Conservation (phyloP, 371 early-diverging fungal genomes). For the Apophysomyces sp. region DNA sequence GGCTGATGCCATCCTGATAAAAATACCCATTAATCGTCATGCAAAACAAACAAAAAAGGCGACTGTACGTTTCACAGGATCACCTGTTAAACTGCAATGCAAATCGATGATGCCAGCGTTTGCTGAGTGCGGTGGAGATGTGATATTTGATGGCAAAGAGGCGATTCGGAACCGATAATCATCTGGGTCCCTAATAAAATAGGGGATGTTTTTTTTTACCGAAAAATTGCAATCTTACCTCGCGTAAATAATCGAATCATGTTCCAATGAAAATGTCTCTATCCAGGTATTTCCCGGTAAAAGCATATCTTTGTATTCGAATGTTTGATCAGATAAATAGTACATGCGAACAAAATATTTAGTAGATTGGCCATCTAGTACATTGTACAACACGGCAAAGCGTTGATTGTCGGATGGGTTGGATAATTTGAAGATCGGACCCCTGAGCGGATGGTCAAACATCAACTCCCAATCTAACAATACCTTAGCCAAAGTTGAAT, state of each 20-base stretch:
- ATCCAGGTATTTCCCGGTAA: slow-evolving; percentile 45
- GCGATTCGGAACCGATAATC: slow-evolving; percentile 31
- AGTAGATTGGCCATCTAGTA: slow-evolving; percentile 29
- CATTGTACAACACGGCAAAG: slow-evolving; percentile 37
- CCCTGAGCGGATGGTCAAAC: slow-evolving; percentile 30
- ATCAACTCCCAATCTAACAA: slow-evolving; percentile 21
- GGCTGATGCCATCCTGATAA: slow-evolving; percentile 34
- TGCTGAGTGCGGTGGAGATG: slow-evolving; percentile 20
- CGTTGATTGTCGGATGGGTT: slow-evolving; percentile 5
- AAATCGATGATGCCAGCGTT: slow-evolving; percentile 9
- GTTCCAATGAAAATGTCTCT: slow-evolving; percentile 30
- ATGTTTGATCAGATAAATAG: slow-evolving; percentile 18
- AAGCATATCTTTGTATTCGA: slow-evolving; percentile 37
- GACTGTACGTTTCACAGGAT: slow-evolving; percentile 22
- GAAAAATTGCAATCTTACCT: slow-evolving; percentile 20
- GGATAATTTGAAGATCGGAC: slow-evolving; percentile 30
- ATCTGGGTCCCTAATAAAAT: slow-evolving; percentile 38
- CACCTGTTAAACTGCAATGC: slow-evolving; percentile 17
- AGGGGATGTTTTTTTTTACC: background rate
- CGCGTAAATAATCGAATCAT: slow-evolving; percentile 30
- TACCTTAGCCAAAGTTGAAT: background rate
- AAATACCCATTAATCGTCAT: background rate
- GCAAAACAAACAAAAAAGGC: slow-evolving; percentile 4
- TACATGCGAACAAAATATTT: slow-evolving; percentile 36
- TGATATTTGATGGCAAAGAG: slow-evolving; percentile 24